Evolutionary conservation across 164 flowering plant genomes (phyloP).

Genomic region (Malania oleifera): DNA sequence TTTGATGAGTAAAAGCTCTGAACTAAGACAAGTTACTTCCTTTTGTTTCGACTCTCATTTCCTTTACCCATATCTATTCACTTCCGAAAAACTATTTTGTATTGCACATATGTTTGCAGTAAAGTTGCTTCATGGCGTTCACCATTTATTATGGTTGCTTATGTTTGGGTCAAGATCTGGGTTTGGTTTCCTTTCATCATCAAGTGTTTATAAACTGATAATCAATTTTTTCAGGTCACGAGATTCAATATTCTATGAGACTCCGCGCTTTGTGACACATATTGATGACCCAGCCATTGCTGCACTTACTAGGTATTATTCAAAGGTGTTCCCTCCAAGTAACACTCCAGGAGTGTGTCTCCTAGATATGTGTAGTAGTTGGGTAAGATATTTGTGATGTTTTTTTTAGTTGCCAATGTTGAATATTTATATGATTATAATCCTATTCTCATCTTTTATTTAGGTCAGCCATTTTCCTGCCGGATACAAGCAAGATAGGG

Average conservation of each 20-base stretch:
- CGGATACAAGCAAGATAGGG: slow-evolving; percentile 82
- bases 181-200: not conserved
- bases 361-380: slow-evolving; percentile 93
- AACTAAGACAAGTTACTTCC: slow-evolving; percentile 6
- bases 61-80: not conserved
- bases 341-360: slow-evolving; percentile 73
- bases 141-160: no score
- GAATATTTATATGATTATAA: not conserved
- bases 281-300: slow-evolving; percentile 94
- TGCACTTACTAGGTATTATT: slow-evolving; percentile 83
- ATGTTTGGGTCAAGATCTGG: no score
- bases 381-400: slow-evolving; percentile 48
- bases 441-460: slow-evolving; percentile 10
- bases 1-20: slow-evolving; percentile 65
- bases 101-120: not conserved
- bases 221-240: slow-evolving; percentile 47
- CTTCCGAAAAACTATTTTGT: not conserved
- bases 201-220: not conserved
- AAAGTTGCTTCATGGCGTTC: not conserved
- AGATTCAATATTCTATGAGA: slow-evolving; percentile 71
- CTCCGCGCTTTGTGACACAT: slow-evolving; percentile 91
- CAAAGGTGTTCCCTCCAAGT: slow-evolving; percentile 84
- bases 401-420: not conserved
- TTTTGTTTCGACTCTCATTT: not conserved
- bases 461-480: slow-evolving; percentile 92